These are phyloP conservation scores for Kodamaea leandrae DNA, from an alignment of 805 yeast species.

Conservation along the genomic window DNA sequence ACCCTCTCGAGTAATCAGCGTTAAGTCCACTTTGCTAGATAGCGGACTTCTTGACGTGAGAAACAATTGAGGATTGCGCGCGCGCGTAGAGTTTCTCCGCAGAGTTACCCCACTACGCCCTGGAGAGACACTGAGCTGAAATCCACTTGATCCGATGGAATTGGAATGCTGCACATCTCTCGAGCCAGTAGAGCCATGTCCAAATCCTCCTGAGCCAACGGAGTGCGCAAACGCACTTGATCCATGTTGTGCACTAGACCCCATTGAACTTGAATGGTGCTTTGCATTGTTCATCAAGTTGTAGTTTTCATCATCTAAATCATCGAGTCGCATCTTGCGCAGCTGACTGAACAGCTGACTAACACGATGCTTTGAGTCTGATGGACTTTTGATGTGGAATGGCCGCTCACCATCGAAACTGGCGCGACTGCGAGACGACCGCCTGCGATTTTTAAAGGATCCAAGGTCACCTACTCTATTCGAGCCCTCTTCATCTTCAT, in stretches of 20 bases:
- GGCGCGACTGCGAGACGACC: background rate
- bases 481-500: conserved; percentile 1
- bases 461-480: background rate
- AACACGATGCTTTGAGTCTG: background rate
- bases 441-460: conserved; percentile 1
- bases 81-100: background rate
- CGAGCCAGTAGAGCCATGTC: too few relatives aligned
- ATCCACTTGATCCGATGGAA: too few relatives aligned
- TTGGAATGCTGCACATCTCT: too few relatives aligned
- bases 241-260: too few relatives aligned
- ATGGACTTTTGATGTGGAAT: background rate
- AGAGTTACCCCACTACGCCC: background rate
- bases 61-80: background rate
- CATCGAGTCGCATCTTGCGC: conserved; percentile 14
- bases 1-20: background rate
- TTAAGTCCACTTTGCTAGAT: background rate
- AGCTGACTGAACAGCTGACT: conserved; percentile 1
- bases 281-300: conserved; percentile 19
- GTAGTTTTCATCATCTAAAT: conserved; percentile 37
- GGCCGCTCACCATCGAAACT: background rate
- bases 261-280: conserved; percentile 5
- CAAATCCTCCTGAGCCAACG: too few relatives aligned
- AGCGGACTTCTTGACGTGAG: background rate
- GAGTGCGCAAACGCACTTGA: too few relatives aligned
- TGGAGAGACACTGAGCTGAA: background rate